Evolutionary conservation across 495 filamentous ascomycete species (phyloP).

Genomic region (Niebla homalea): DNA sequence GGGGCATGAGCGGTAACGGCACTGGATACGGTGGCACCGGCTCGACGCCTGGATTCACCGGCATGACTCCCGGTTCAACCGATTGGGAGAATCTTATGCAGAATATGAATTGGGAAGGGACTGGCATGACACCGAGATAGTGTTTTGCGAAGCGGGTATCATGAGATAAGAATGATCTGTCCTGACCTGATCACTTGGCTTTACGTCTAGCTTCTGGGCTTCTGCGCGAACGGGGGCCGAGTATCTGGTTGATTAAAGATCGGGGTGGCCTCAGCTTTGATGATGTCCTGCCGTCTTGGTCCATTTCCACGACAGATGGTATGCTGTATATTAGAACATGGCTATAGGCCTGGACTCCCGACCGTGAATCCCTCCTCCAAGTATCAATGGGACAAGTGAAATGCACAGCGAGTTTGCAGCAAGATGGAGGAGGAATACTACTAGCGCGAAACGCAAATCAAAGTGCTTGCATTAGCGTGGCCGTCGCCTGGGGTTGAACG

Average conservation of each 20-base stretch:
- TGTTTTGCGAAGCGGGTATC: too few relatives aligned
- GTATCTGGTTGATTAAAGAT: not conserved
- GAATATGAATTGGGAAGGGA: slow-evolving; percentile 9
- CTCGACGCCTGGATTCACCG: slow-evolving; percentile 4
- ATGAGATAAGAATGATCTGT: too few relatives aligned
- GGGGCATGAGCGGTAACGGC: slow-evolving; percentile 2
- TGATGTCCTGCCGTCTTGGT: not conserved
- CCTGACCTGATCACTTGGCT: too few relatives aligned
- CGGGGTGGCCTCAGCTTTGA: not conserved
- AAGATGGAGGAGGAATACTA: too few relatives aligned
- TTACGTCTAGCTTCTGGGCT: too few relatives aligned
- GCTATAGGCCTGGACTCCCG: too few relatives aligned
- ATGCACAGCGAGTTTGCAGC: too few relatives aligned
- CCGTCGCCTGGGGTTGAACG: slow-evolving; percentile 1
- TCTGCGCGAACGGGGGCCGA: not conserved
- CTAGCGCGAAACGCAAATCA: not conserved
- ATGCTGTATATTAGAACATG: too few relatives aligned
- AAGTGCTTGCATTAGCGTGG: slow-evolving; percentile 19
- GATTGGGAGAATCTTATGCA: slow-evolving; percentile 16
- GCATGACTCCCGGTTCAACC: slow-evolving; percentile 8
- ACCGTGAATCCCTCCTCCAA: too few relatives aligned
- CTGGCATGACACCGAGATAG: not conserved
- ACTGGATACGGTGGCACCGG: not conserved
- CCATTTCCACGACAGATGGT: too few relatives aligned
- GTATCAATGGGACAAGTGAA: too few relatives aligned